phyloP scores from a whole-genome alignment of 345 rosid species.

The Melaleuca alternifolia region DNA sequence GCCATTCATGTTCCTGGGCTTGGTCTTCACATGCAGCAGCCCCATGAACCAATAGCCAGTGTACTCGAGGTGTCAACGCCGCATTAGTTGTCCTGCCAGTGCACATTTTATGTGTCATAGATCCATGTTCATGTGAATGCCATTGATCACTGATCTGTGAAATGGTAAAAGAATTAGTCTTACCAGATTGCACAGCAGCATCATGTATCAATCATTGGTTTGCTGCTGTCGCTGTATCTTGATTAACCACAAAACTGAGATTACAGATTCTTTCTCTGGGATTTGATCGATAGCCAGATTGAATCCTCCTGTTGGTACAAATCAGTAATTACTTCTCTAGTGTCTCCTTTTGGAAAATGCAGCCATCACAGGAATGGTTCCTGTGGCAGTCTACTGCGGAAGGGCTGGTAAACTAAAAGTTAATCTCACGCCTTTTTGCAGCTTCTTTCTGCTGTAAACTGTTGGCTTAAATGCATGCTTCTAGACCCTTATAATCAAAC shows the following conservation, averaged over 20 bases:
- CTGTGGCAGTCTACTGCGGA: not conserved
- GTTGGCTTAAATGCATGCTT: constrained; percentile 95
- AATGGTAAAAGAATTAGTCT: not conserved
- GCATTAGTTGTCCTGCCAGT: not conserved
- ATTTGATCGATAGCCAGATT: not conserved
- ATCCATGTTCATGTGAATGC: not conserved
- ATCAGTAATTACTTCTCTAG: not conserved
- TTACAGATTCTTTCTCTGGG: not conserved
- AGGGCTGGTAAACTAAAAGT: not conserved
- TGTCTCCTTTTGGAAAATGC: not conserved
- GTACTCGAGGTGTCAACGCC: not conserved
- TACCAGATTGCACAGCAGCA: not conserved
- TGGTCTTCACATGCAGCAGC: not conserved
- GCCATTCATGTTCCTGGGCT: not conserved
- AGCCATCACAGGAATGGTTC: not conserved
- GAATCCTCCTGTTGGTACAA: not conserved
- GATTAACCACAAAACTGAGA: not conserved
- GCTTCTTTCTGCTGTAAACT: constrained; percentile 8
- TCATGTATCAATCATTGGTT: not conserved
- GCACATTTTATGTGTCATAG: not conserved
- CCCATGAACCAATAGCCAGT: not conserved
- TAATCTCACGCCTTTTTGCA: too few relatives aligned
- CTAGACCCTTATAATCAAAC: constrained; percentile 93
- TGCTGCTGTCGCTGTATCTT: not conserved
- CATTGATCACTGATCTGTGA: not conserved